phyloP scores from a whole-genome alignment of 2,329 filamentous ascomycete species.

The Aaosphaeria arxii region DNA sequence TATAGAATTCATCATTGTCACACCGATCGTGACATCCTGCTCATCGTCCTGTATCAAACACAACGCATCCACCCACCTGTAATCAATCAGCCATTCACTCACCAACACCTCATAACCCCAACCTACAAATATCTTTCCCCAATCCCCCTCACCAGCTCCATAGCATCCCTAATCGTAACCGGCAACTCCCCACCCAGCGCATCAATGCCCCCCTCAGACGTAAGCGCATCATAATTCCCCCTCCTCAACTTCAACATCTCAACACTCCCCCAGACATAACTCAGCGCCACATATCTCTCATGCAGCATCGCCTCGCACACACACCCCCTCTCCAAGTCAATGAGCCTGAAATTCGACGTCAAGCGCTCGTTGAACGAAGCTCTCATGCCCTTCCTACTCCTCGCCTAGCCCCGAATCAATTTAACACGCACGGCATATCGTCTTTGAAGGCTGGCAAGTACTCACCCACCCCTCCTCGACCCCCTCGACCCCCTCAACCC shows the following conservation, averaged over 20 bases:
- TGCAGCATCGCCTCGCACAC: no score
- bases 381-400: no score
- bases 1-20: background rate
- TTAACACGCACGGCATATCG: no score
- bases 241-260: background rate
- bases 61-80: background rate
- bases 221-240: background rate
- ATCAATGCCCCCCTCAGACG: background rate
- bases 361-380: no score
- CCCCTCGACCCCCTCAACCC: no score
- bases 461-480: no score
- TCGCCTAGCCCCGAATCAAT: no score
- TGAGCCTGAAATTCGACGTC: no score
- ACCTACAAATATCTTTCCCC: background rate
- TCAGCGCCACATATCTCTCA: background rate
- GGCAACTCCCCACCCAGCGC: background rate
- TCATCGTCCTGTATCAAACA: background rate
- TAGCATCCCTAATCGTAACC: background rate
- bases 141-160: background rate
- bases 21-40: background rate
- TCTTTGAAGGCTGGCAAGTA: no score
- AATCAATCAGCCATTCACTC: no score
- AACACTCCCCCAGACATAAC: background rate
- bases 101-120: no score
- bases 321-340: no score